These are phyloP conservation scores for Boletus sp. DNA, from an alignment of 768 basidiomycete genomes.

Conservation along the genomic window DNA sequence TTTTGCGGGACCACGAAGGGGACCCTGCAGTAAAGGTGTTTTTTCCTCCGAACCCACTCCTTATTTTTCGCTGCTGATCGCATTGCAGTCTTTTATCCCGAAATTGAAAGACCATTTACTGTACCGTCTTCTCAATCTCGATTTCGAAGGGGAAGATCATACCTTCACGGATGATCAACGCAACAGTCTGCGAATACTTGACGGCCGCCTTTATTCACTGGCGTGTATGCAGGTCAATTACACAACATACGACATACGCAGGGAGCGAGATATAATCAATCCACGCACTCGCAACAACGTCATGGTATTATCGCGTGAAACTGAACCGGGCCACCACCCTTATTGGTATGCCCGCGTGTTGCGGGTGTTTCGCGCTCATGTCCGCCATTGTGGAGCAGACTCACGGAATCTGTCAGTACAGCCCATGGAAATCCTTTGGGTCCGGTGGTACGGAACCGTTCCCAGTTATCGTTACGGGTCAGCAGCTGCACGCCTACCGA, in stretches of 20 bases:
- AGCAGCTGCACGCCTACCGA: too few species aligned
- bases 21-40: slow-evolving; percentile 12
- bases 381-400: slow-evolving; percentile 11
- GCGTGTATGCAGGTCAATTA: slow-evolving; percentile 29
- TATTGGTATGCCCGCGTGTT: too few species aligned
- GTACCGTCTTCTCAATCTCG: slow-evolving; percentile 2
- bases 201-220: slow-evolving; percentile 21
- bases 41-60: too few species aligned
- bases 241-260: too few species aligned
- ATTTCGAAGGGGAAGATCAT: too few species aligned
- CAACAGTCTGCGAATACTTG: slow-evolving; percentile 11
- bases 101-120: slow-evolving; percentile 17
- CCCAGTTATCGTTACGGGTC: too few species aligned
- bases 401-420: not conserved
- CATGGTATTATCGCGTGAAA: slow-evolving; percentile 23
- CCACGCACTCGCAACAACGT: slow-evolving; percentile 11
- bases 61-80: not conserved
- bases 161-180: slow-evolving; percentile 7
- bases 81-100: slow-evolving; percentile 7
- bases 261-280: slow-evolving; percentile 24
- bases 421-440: slow-evolving; percentile 30
- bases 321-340: slow-evolving; percentile 13
- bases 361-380: slow-evolving; percentile 27
- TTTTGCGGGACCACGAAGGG: not conserved
- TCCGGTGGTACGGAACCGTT: too few species aligned